Base-by-base conservation (phyloP, 225 moss, liverwort and hornwort genomes). In the Ulota crispa region DNA sequence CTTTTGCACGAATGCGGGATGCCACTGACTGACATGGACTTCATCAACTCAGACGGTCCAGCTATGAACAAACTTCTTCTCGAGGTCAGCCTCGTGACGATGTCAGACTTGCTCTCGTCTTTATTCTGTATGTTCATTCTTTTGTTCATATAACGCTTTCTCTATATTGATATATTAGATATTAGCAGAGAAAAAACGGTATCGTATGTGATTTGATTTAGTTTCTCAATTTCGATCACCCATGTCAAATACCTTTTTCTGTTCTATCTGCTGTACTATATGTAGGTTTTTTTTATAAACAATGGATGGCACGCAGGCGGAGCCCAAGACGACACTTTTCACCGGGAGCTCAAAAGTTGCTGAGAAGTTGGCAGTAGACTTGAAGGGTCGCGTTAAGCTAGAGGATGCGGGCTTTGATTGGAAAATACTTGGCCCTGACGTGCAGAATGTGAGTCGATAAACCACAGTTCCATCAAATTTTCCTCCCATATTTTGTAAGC, bases 321-420 rank as follows among this genome's bases (percentile, higher is more conserved):
- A 93, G 43, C 99, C 99, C 5, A 89, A 89, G 81, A 95, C 96
- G 83, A 99, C 99, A 18, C 85, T 99, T 47, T 99, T 99, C 84
- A 99, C 99, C 28, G 99, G 99, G 64, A 99, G 99, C 92, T 99
- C 99, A 73, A 94, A 89, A 85, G 93, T 99, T 79, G 99, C 96
- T 63, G 96, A 99, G 84, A 99, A 93, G 81, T 82, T 99, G 86
- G 94, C 99, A 9, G 79, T 87, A 31, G 99, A 99, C 81, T 83
- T 99, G 78, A 96, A 96, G 82, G 99, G 99, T 76, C 91, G 96
- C 69, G 83, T 99, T 30, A 99, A 96, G 86, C 92, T 99, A 63
- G 99, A 99, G 87, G 99, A 99, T 87, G 99, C 99, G 54, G 99
- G 99, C 67, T 99, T 99, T 88, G 96, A 99, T 80, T 99, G 99